Evolutionary conservation across 768 basidiomycete species (phyloP).

Genomic region (Phylloporus sp.): DNA sequence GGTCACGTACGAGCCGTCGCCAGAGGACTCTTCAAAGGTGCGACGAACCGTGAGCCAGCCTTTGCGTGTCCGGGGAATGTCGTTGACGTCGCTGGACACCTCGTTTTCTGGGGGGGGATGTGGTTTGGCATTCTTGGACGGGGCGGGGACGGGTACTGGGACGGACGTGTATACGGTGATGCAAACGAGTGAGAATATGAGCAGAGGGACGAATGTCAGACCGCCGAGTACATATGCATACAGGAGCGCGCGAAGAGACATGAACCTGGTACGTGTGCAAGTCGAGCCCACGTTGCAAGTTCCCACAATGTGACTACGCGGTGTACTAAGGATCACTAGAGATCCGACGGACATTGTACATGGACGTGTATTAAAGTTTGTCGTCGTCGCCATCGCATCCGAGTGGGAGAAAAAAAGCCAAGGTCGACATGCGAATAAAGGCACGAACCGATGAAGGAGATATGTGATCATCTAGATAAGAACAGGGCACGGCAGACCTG

Average conservation of each 20-base stretch:
- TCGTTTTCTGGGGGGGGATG: constrained; percentile 19
- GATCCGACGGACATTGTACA: too few relatives aligned
- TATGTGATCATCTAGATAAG: neutral
- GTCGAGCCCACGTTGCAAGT: too few relatives aligned
- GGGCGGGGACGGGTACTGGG: constrained; percentile 60
- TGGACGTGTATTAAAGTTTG: too few relatives aligned
- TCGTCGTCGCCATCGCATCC: too few relatives aligned
- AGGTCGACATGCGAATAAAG: neutral
- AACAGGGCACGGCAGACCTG: too few relatives aligned
- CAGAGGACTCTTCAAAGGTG: constrained; percentile 63
- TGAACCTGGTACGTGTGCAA: too few relatives aligned
- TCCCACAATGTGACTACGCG: too few relatives aligned
- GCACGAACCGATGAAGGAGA: neutral
- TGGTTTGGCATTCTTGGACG: constrained; percentile 35
- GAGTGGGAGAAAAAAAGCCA: too few relatives aligned
- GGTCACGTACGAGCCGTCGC: constrained; percentile 71
- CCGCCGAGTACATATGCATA: constrained; percentile 90
- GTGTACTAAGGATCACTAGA: too few relatives aligned
- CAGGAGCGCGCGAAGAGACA: constrained; percentile 66
- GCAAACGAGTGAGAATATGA: constrained; percentile 53
- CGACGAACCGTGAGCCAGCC: constrained; percentile 82
- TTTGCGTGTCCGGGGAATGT: constrained; percentile 61
- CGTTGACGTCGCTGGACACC: constrained; percentile 37
- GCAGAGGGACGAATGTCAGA: constrained; percentile 81
- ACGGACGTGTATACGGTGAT: constrained; percentile 78